Evolutionary conservation across 2,329 filamentous ascomycete species (phyloP).

Genomic region (Hypoxylon sp.): DNA sequence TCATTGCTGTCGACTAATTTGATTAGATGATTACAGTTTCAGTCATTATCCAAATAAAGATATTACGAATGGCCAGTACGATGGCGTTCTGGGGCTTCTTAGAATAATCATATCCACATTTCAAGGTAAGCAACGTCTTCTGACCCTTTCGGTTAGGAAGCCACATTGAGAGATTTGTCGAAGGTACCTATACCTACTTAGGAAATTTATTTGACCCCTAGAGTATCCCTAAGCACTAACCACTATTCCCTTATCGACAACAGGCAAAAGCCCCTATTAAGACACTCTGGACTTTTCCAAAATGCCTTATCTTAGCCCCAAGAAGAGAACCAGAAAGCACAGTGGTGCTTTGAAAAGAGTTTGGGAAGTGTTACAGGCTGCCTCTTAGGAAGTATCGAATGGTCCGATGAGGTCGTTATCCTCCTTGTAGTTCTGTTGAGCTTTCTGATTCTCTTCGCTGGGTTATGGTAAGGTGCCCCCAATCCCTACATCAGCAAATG

Average conservation of each 20-base stretch:
- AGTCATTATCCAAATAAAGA: neutral
- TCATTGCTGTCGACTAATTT: neutral
- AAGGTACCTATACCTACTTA: too few species aligned
- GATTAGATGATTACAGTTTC: neutral
- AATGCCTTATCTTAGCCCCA: neutral
- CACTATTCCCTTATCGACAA: too few species aligned
- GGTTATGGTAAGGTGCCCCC: too few species aligned
- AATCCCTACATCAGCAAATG: too few species aligned
- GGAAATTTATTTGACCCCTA: too few species aligned
- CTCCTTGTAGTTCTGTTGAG: too few species aligned
- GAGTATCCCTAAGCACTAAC: too few species aligned
- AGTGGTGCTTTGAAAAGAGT: neutral
- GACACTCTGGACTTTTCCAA: neutral
- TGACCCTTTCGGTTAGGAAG: neutral
- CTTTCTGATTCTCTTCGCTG: too few species aligned
- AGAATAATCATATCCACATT: neutral
- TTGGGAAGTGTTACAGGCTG: neutral
- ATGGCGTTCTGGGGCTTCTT: neutral
- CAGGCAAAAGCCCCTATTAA: too few species aligned
- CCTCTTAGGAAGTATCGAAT: neutral
- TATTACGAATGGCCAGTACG: neutral
- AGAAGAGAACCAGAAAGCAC: neutral
- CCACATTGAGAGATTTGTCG: too few species aligned
- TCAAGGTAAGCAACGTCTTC: neutral
- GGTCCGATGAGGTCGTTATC: neutral